Percentiles rank a stretch among this genome's conserved stretches.
phyloP scores from a whole-genome alignment of 495 filamentous ascomycete genomes.

The Aspergillus saccharolyticus region DNA sequence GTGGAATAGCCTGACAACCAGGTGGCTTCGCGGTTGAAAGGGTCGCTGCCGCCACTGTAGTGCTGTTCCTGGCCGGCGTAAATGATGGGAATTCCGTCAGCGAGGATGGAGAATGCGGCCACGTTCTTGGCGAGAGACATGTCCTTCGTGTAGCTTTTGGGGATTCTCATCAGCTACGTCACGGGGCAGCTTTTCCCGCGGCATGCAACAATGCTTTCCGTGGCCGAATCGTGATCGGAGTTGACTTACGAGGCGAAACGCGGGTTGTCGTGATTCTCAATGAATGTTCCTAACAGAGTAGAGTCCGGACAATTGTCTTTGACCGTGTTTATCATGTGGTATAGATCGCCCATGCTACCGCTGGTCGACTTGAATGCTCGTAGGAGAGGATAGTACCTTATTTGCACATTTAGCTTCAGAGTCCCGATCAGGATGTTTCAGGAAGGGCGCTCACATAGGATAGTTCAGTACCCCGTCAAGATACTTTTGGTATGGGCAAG shows the following conservation, averaged over 20 bases:
- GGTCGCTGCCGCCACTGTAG: constrained; percentile 58
- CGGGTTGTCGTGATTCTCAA: constrained; percentile 75
- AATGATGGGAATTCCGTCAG: constrained; percentile 62
- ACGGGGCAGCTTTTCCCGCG: too few relatives aligned
- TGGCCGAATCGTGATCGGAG: too few relatives aligned
- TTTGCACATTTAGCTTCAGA: too few relatives aligned
- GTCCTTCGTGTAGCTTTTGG: constrained; percentile 43
- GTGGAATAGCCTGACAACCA: constrained; percentile 65
- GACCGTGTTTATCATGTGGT: constrained; percentile 53
- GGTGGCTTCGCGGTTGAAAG: constrained; percentile 67
- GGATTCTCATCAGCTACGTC: constrained; percentile 8
- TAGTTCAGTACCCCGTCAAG: constrained; percentile 66
- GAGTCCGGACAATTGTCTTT: constrained; percentile 53
- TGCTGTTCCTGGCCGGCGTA: constrained; percentile 75
- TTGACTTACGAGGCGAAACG: constrained; percentile 54
- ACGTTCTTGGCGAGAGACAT: constrained; percentile 59
- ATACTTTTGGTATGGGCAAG: constrained; percentile 60
- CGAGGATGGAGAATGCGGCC: constrained; percentile 66
- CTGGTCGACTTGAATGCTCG: constrained; percentile 55
- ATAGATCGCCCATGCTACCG: constrained; percentile 55
- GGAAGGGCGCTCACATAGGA: constrained; percentile 25
- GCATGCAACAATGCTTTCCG: too few relatives aligned
- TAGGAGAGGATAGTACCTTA: constrained; percentile 53
- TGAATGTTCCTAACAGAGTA: constrained; percentile 64
- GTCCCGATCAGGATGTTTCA: too few relatives aligned